Percentiles rank a stretch among this genome's conserved stretches.
Evolutionary conservation across 768 basidiomycete genomes (phyloP).

Genomic region (Mycena kentingensis): DNA sequence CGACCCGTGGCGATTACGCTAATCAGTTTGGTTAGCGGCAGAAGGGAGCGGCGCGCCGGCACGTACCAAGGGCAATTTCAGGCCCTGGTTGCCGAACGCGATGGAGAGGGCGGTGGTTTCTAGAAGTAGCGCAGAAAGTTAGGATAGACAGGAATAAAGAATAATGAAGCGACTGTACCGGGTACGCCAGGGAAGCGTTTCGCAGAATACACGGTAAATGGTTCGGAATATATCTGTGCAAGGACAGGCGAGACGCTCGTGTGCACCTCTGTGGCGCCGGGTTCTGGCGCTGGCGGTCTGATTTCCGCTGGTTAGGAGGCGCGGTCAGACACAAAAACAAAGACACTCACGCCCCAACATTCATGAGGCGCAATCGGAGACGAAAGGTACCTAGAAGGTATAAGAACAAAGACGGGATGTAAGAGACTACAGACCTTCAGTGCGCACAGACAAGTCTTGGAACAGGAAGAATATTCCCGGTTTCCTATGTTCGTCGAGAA

Average conservation of each 20-base stretch:
- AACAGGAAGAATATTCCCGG: slow-evolving; percentile 93
- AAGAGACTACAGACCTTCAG: slow-evolving; percentile 63
- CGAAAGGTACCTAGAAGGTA: slow-evolving; percentile 71
- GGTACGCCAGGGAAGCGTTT: slow-evolving; percentile 96
- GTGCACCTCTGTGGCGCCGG: slow-evolving; percentile 65
- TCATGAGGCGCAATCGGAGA: slow-evolving; percentile 84
- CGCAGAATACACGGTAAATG: slow-evolving; percentile 87
- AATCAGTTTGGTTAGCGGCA: slow-evolving; percentile 20
- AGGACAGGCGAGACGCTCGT: slow-evolving; percentile 73
- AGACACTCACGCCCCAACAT: slow-evolving; percentile 82
- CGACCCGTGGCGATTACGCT: slow-evolving; percentile 84
- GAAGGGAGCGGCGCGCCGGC: slow-evolving; percentile 17
- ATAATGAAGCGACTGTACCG: slow-evolving; percentile 45
- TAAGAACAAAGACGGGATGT: slow-evolving; percentile 7
- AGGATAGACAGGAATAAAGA: slow-evolving; percentile 20
- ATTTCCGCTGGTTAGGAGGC: slow-evolving; percentile 21
- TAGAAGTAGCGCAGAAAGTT: slow-evolving; percentile 33
- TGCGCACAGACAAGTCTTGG: slow-evolving; percentile 91
- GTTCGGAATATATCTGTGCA: slow-evolving; percentile 80
- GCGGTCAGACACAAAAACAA: slow-evolving; percentile 7
- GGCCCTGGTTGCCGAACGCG: slow-evolving; percentile 86
- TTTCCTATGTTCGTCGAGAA: slow-evolving; percentile 82
- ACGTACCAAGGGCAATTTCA: slow-evolving; percentile 82
- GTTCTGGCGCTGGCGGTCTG: slow-evolving; percentile 74
- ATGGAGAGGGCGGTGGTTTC: slow-evolving; percentile 90